Conservation (phyloP, 2,329 filamentous ascomycete genomes). For the Colletotrichum sublineola region DNA sequence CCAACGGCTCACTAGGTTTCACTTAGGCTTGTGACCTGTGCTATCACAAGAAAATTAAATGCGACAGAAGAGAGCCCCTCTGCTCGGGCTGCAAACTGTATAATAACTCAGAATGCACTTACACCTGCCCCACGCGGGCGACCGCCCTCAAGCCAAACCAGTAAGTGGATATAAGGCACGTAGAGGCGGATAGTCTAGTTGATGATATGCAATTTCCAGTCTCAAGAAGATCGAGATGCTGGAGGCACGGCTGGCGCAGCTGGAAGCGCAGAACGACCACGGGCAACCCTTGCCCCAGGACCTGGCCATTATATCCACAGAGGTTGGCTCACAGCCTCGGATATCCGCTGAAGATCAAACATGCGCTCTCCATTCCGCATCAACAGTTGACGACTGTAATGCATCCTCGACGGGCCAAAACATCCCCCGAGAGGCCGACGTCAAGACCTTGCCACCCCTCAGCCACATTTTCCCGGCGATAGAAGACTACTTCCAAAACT, state of each 20-base stretch:
- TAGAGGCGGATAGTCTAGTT: neutral
- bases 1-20: neutral
- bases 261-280: constrained; percentile 16
- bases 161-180: neutral
- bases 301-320: neutral
- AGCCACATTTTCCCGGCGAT: constrained; percentile 41
- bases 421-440: neutral
- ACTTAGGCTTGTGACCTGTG: constrained; percentile 35
- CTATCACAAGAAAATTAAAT: constrained; percentile 40
- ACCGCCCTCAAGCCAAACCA: neutral
- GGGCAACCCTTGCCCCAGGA: neutral
- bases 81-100: constrained; percentile 40
- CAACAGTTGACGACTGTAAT: neutral
- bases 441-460: constrained; percentile 40
- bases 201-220: neutral
- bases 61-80: constrained; percentile 24
- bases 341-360: neutral
- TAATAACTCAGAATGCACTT: constrained; percentile 36
- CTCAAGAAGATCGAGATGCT: constrained; percentile 29
- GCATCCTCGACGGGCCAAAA: neutral
- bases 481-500: constrained; percentile 43
- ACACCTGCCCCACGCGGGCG: constrained; percentile 24
- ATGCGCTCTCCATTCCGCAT: neutral
- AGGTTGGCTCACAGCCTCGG: neutral
- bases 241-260: constrained; percentile 21